Base-by-base conservation (phyloP, 305 asterid species). In the Ajuga reptans region DNA sequence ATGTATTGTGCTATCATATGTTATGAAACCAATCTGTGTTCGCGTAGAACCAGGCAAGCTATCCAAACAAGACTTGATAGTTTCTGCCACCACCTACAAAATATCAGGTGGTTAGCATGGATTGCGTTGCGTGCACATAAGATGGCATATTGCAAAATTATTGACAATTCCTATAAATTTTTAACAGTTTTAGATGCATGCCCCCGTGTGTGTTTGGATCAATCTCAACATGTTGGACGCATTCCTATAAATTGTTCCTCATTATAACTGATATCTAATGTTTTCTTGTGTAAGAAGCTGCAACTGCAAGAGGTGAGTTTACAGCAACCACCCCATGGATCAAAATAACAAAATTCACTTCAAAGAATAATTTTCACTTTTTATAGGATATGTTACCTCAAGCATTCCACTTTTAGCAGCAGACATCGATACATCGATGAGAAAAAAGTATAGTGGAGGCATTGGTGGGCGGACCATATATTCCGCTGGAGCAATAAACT, bases 401-500 rank as follows among this genome's bases (percentile, higher is more conserved):
- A 91, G 90, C 90, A 91, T 79, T 69, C 97, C 96, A 52, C 96
- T 89, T 80, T 79, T 84, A 66, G 84, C 89, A 61, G 97, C 93
- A 76, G 86, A 87, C 68, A 86, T 58, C 46, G 97, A 91, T 67
- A 89, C 96, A 61, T 91, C 97, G 34, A 91, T 89, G 81, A 91
- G 95, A 72, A 91, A 91, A 81, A 91, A 87, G 72, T 83, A 91
- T 47, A 80, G 76, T 55, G 97, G 96, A 4, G 96, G 98, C 96
- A 91, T 91, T 65, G 98, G 98, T 68, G 95, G 96, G 68, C 96
- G 96, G 81, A 91, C 90, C 96, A 91, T 91, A 75, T 91, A 91
- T 69, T 91, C 98, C 69, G 94, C 90, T 69, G 96, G 98, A 57
- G 98, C 98, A 77, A 91, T 81, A 70, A 82, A 91, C 66, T 91